Evolutionary conservation across 352 stramenopile genomes (phyloP).

Genomic region (Phytophthora pluvialis): DNA sequence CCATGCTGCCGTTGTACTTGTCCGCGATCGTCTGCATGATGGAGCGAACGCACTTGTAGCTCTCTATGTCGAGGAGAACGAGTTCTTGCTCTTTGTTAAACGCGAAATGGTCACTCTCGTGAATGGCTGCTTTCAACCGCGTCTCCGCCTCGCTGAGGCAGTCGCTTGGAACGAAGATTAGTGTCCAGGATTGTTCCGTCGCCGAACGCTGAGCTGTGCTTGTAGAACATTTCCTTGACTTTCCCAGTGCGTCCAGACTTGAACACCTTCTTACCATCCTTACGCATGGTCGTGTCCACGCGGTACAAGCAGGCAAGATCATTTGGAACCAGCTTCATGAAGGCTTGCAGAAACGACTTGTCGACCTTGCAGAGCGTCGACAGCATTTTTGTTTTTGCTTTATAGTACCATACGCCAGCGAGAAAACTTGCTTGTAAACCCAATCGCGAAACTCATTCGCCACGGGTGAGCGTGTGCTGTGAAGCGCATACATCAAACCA

Average conservation of each 20-base stretch:
- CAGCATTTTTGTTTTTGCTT: too few species aligned
- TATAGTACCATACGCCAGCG: too few species aligned
- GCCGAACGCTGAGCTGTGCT: background rate
- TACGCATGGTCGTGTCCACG: background rate
- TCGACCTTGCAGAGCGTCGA: conserved; percentile 7
- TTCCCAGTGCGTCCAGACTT: background rate
- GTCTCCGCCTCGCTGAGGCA: too few species aligned
- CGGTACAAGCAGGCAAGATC: background rate
- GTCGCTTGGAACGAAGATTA: too few species aligned
- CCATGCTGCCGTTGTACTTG: background rate
- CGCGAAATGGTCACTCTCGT: background rate
- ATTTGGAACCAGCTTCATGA: conserved; percentile 2
- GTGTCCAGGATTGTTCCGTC: background rate
- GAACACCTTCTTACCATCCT: background rate
- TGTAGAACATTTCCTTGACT: background rate
- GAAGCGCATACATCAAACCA: too few species aligned
- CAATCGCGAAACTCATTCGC: too few species aligned
- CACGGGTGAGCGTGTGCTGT: too few species aligned
- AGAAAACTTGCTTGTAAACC: too few species aligned
- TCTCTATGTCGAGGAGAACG: background rate
- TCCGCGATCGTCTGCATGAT: background rate
- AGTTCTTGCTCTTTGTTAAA: background rate
- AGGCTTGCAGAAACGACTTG: conserved; percentile 1
- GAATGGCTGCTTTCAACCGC: too few species aligned
- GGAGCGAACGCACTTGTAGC: background rate